Conservation (phyloP, 768 basidiomycete genomes). For the Phallus indusiatus region DNA sequence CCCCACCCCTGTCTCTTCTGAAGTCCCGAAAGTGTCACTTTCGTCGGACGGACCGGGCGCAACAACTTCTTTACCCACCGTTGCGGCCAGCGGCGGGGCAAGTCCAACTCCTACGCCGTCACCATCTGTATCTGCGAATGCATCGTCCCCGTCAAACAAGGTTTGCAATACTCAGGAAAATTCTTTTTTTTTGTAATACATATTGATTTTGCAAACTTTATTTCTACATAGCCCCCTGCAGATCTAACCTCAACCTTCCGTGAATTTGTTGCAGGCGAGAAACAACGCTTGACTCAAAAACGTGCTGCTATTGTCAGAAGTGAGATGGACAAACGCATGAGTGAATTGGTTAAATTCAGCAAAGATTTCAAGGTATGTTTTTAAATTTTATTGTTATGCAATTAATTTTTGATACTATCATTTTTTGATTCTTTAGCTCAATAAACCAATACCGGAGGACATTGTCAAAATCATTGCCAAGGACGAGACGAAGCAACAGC, state of each 20-base stretch:
- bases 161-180: conserved; percentile 24
- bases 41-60: conserved; percentile 56
- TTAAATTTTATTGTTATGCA: background rate
- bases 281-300: conserved; percentile 84
- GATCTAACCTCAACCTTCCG: conserved; percentile 81
- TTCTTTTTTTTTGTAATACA: conserved; percentile 1
- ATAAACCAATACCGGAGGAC: conserved; percentile 92
- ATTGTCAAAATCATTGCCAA: conserved; percentile 88
- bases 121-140: conserved; percentile 33
- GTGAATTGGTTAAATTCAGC: conserved; percentile 89
- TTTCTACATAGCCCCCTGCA: conserved; percentile 42
- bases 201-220: background rate
- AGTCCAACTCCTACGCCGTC: background rate
- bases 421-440: conserved; percentile 45
- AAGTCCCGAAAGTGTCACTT: conserved; percentile 64
- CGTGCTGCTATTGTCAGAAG: conserved; percentile 80
- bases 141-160: conserved; percentile 59
- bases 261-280: conserved; percentile 88
- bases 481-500: conserved; percentile 82
- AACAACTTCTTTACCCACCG: conserved; percentile 26
- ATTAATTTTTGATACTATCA: background rate
- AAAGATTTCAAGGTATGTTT: conserved; percentile 80
- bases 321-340: conserved; percentile 91
- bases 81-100: conserved; percentile 10
- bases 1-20: conserved; percentile 16